A percentile compares a stretch with the other conserved stretches of the same genome.
These are phyloP conservation scores for Thelonectria rubi DNA, from an alignment of 2,329 filamentous ascomycete genomes.

Conservation along the genomic window DNA sequence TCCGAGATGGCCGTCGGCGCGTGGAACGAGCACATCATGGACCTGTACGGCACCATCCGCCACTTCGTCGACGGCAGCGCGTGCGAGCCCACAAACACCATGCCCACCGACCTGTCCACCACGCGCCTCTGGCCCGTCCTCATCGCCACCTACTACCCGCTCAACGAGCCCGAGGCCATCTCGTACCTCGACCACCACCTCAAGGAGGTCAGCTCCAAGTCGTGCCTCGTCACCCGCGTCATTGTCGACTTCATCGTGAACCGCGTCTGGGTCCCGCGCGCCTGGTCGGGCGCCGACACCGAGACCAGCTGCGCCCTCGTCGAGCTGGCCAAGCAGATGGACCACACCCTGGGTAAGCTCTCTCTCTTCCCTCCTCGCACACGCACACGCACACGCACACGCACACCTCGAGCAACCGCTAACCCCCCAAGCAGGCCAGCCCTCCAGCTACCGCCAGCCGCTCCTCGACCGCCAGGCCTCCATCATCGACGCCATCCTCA, in stretches of 20 bases:
- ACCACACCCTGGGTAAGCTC: slow-evolving; percentile 47
- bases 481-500: slow-evolving; percentile 51
- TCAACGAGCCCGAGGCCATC: slow-evolving; percentile 50
- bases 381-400: slow-evolving; percentile 7
- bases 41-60: slow-evolving; percentile 49
- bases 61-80: slow-evolving; percentile 49
- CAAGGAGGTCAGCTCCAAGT: slow-evolving; percentile 51
- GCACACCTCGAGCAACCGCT: neutral
- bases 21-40: slow-evolving; percentile 50
- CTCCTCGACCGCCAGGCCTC: slow-evolving; percentile 51
- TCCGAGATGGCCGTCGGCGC: slow-evolving; percentile 46
- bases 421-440: slow-evolving; percentile 43
- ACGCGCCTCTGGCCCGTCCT: slow-evolving; percentile 50
- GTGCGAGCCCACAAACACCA: slow-evolving; percentile 43
- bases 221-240: slow-evolving; percentile 54
- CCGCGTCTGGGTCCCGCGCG: slow-evolving; percentile 51
- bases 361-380: neutral
- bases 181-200: slow-evolving; percentile 55
- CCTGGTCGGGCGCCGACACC: slow-evolving; percentile 51
- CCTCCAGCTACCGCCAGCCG: slow-evolving; percentile 49
- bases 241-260: slow-evolving; percentile 55
- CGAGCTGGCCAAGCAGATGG: slow-evolving; percentile 50
- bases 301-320: slow-evolving; percentile 48
- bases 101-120: slow-evolving; percentile 40
- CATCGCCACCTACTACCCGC: slow-evolving; percentile 49